Percentiles rank a stretch among this genome's conserved stretches.
Evolutionary conservation across 2,329 filamentous ascomycete genomes (phyloP).

Genomic region (Cyphellophora attinorum): DNA sequence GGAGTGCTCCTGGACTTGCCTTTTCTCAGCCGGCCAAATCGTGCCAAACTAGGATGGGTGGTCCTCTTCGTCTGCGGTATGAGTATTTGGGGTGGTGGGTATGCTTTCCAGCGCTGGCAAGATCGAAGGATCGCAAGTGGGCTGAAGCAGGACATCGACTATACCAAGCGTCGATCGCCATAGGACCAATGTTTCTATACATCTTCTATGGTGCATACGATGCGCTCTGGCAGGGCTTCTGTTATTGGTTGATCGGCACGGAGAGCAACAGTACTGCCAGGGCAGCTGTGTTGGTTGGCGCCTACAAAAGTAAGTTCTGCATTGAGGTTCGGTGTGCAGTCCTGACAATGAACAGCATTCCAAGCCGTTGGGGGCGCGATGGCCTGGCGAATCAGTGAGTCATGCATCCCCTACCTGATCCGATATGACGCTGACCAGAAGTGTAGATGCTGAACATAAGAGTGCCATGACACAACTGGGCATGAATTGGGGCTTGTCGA

Average conservation of each 20-base stretch:
- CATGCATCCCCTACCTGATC: too few species aligned
- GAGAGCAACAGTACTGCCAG: conserved; percentile 32
- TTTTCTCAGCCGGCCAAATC: conserved; percentile 32
- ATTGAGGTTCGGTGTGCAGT: too few species aligned
- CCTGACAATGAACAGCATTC: too few species aligned
- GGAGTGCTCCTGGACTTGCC: conserved; percentile 37
- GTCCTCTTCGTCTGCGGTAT: conserved; percentile 41
- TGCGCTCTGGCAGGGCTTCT: conserved; percentile 56
- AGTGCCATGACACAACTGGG: conserved; percentile 63
- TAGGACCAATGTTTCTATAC: conserved; percentile 59
- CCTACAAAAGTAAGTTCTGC: conserved; percentile 40
- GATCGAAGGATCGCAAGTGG: conserved; percentile 30
- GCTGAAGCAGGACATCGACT: conserved; percentile 38
- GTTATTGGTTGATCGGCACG: conserved; percentile 51
- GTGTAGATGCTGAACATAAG: conserved; percentile 28
- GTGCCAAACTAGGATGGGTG: conserved; percentile 38
- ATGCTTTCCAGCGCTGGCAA: conserved; percentile 54
- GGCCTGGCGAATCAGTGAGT: conserved; percentile 27
- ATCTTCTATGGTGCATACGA: conserved; percentile 63
- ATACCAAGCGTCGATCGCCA: conserved; percentile 39
- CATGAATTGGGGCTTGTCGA: conserved; percentile 66
- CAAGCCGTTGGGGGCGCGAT: conserved; percentile 75
- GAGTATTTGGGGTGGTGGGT: conserved; percentile 53
- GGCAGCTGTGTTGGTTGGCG: conserved; percentile 36
- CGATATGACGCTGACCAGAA: too few species aligned